These are phyloP conservation scores for Mrakia blollopis DNA, from an alignment of 768 basidiomycete species.

Conservation along the genomic window DNA sequence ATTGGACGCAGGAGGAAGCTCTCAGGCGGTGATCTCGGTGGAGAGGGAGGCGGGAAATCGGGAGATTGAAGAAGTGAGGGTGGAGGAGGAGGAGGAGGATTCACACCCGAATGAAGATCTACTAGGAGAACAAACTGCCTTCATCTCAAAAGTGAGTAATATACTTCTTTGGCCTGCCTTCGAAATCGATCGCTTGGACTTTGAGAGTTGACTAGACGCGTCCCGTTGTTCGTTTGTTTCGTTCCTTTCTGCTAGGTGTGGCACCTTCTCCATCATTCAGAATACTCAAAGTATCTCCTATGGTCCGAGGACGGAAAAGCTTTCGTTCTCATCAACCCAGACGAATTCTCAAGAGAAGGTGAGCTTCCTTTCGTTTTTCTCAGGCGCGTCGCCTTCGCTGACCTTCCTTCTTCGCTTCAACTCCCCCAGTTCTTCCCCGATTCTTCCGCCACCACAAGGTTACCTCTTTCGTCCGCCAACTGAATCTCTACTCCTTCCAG, in stretches of 20 bases:
- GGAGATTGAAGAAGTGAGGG: too few species aligned
- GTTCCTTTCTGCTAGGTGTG: not conserved
- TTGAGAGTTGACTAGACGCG: not conserved
- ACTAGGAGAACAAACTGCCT: not conserved
- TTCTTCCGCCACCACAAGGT: not conserved
- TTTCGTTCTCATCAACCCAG: not conserved
- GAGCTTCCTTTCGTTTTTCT: not conserved
- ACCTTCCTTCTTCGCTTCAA: not conserved
- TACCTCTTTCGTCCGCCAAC: not conserved
- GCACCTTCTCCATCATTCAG: not conserved
- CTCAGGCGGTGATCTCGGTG: too few species aligned
- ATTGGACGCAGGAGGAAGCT: too few species aligned
- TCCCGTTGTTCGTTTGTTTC: not conserved
- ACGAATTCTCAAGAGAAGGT: not conserved
- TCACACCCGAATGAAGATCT: not conserved
- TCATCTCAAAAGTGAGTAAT: not conserved
- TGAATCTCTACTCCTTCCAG: not conserved
- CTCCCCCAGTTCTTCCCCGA: not conserved
- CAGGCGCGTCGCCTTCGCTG: too few species aligned
- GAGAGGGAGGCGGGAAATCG: too few species aligned
- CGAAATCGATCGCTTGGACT: not conserved
- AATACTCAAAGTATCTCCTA: not conserved
- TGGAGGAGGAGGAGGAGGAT: not conserved
- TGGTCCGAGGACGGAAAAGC: not conserved
- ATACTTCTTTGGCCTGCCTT: not conserved